Conservation (phyloP, 768 basidiomycete species). For the Amanita rimosa region DNA sequence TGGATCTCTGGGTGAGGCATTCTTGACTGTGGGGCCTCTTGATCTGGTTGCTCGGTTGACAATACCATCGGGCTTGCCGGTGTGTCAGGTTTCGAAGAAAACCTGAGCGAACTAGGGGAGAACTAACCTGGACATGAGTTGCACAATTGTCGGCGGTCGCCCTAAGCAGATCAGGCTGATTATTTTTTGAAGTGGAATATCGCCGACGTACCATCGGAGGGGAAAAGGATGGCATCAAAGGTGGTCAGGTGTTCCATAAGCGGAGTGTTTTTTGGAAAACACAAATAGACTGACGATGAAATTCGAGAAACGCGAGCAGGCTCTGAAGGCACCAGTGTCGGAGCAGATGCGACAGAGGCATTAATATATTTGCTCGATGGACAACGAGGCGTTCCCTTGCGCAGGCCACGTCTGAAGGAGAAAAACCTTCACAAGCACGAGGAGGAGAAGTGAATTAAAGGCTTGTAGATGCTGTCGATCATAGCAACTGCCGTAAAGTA, state of each 20-base stretch:
- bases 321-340: not conserved
- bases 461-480: not conserved
- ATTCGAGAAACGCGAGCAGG: not conserved
- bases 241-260: constrained; percentile 53
- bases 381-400: constrained; percentile 3
- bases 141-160: constrained; percentile 61
- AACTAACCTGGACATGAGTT: constrained; percentile 60
- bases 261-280: constrained; percentile 5
- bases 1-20: constrained; percentile 78
- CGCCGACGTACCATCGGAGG: constrained; percentile 44
- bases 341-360: not conserved
- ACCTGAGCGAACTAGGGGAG: constrained; percentile 2
- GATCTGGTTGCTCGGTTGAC: constrained; percentile 31
- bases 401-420: not conserved
- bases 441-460: not conserved
- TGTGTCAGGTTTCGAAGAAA: constrained; percentile 3
- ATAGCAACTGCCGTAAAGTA: constrained; percentile 3
- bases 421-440: constrained; percentile 2
- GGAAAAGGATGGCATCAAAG: constrained; percentile 69
- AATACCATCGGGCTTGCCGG: constrained; percentile 29
- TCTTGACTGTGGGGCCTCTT: constrained; percentile 38
- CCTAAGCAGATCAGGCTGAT: constrained; percentile 20
- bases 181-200: not conserved
- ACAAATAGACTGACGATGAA: not conserved
- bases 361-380: not conserved